Percentiles rank a stretch among this genome's conserved stretches.
Evolutionary conservation across 108 stramenopile genomes (phyloP).

Genomic region (Cyclostephanos tholiformis): DNA sequence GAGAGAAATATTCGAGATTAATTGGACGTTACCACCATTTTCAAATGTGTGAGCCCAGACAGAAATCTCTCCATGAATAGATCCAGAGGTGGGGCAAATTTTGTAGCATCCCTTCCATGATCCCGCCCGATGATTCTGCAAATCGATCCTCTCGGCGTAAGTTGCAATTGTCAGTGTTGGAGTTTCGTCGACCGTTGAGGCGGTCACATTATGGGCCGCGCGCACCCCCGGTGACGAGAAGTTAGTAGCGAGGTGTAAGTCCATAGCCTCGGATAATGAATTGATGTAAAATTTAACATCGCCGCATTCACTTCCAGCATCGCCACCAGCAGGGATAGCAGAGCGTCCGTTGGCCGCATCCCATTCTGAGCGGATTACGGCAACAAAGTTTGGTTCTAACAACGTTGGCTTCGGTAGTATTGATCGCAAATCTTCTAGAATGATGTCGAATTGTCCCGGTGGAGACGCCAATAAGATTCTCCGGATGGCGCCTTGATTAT

Average conservation of each 20-base stretch:
- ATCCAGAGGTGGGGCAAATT: slow-evolving; percentile 15
- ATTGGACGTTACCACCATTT: slow-evolving; percentile 62
- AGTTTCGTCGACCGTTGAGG: slow-evolving; percentile 1
- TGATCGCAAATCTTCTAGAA: slow-evolving; percentile 45
- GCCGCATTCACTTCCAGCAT: slow-evolving; percentile 5
- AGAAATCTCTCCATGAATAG: slow-evolving; percentile 36
- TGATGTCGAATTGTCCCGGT: slow-evolving; percentile 61
- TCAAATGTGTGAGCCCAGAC: slow-evolving; percentile 60
- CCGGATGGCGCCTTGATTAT: slow-evolving; percentile 14
- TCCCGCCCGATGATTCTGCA: slow-evolving; percentile 52
- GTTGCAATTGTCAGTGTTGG: slow-evolving; percentile 29
- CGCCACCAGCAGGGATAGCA: slow-evolving; percentile 11
- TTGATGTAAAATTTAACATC: slow-evolving; percentile 3
- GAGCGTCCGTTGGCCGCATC: slow-evolving; percentile 19
- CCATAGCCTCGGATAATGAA: slow-evolving; percentile 30
- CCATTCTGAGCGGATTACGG: slow-evolving; percentile 31
- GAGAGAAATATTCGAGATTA: slow-evolving; percentile 43
- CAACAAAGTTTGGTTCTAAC: slow-evolving; percentile 10
- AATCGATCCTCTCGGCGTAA: slow-evolving; percentile 61
- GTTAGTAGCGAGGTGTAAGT: slow-evolving; percentile 14
- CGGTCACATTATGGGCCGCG: slow-evolving; percentile 29
- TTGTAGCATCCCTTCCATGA: slow-evolving; percentile 59
- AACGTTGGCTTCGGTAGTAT: slow-evolving; percentile 15
- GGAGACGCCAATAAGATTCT: slow-evolving; percentile 49
- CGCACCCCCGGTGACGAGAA: slow-evolving; percentile 31